Base-by-base conservation (phyloP, 1,284 basidiomycete genomes). In the Trichosporon sp. region DNA sequence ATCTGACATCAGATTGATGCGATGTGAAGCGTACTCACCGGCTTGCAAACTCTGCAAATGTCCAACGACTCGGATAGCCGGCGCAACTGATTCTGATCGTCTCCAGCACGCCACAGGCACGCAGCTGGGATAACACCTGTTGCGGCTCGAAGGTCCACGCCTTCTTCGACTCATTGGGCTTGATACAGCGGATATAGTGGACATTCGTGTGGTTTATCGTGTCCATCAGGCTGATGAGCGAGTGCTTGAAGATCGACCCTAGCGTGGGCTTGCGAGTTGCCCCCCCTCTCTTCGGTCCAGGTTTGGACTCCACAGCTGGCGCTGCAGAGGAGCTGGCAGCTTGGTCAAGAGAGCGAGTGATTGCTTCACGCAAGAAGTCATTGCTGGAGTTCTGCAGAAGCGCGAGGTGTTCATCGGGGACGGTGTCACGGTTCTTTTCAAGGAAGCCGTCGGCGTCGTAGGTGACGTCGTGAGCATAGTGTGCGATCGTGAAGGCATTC, bases 151-250 rank as follows among this genome's bases (percentile, higher is more conserved):
- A 96, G 81, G 95, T 93, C 97, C 97, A 99, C 21, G 97, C 95
- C 72, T 88, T 90, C 86, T 99, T 99, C 74, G 89, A 88, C 80
- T 99, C 97, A 83, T 99, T 99, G 1, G 97, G 97, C 84, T 99
- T 99, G 87, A 99, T 99, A 84, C 97, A 99, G 68, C 97, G 91
- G 78, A 99, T 99, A 82, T 99, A 99, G 83, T 99, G 97, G 1
- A 98, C 97, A 79, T 99, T 98, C 26, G 97, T 99, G 74, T 93
- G 91, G 79, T 94, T 92, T 77, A 99, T 91, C 0, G 97, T 99
- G 66, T 96, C 93, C 96, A 99, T 99, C 64, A 99, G 87, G 68
- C 90, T 92, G 81, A 94, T 92, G 65, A 99, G 86, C 0, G 96
- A 98, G 4, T 91, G 90, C 84, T 99, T 99, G 89, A 99, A 99